Base-by-base conservation (phyloP, 345 rosid species). In the Salix koriyanagi region DNA sequence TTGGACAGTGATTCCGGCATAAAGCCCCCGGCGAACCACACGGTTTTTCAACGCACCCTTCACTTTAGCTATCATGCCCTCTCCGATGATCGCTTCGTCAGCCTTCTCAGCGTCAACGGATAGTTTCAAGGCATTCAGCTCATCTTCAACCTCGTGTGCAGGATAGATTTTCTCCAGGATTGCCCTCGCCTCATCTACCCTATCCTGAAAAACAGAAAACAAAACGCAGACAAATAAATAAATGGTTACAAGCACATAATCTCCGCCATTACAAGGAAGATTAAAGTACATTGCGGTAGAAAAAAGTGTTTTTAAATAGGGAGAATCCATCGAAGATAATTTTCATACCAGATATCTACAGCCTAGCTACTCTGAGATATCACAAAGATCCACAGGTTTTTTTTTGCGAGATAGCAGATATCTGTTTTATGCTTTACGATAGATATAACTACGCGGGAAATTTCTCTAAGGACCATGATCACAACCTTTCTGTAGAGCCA, bases 1-100 rank as follows among this genome's bases (percentile, higher is more conserved):
- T 75, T 95, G 99, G 19, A 90, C 97, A 0, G 97, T 88, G 23
- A 95, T 79, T 7, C 99, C 98, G 0, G 99, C 99, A 1, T 90
- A 90, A 9, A 96, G 90, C 73, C 91, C 99, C 76, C 96, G 86
- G 15, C 99, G 78, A 14, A 93, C 96, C 4, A 86, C 79, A 0
- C 44, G 66, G 68, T 91, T 87, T 11, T 73, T 62, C 1, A 85
- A 84, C 7, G 96, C 99, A 30, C 91, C 91, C 85, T 79, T 96
- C 32, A 93, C 65, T 79, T 90, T 93, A 2, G 87, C 76, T 2
- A 77, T 6, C 61, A 90, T 65, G 74, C 79, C 84, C 4, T 85
- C 85, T 23, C 97, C 98, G 0, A 84, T 70, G 18, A 75, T 32
- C 7, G 81, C 85, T 76, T 90, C 97, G 30, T 80, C 88, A 0